Evolutionary conservation across 1,284 basidiomycete species (phyloP), one percentile per base, ranked within the genome.

Genomic region (Sporisorium reilianum): DNA sequence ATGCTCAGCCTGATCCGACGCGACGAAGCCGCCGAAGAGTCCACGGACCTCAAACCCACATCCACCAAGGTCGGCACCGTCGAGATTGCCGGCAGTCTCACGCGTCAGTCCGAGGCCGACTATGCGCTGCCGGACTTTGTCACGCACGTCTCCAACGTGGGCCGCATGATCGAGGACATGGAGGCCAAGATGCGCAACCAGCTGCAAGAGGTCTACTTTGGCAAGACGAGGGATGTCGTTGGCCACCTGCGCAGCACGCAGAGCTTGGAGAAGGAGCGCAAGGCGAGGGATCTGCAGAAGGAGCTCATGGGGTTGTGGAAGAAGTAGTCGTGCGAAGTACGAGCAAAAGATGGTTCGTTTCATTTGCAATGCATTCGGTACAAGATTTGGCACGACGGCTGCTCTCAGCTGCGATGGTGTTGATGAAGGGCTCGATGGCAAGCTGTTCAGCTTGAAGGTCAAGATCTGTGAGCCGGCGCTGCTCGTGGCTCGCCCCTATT

Each of bases 161-260:
- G 97, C 5, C 90, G 89, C 75, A 92, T 98, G 90, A 91, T 99
- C 76, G 97, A 99, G 86, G 96, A 98, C 76, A 95, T 96, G 92
- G 97, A 99, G 87, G 93, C 94, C 84, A 97, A 97, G 87, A 95
- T 98, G 92, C 90, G 97, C 50, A 97, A 97, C 85, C 88, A 95
- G 64, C 88, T 99, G 20, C 75, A 78, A 48, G 75, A 75, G 87
- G 96, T 99, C 18, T 98, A 98, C 87, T 98, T 98, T 87, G 95
- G 94, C 61, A 99, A 99, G 87, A 98, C 95, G 46, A 91, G 93
- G 75, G 96, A 99, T 84, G 91, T 99, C 45, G 91, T 97, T 14
- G 92, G 92, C 79, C 93, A 96, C 80, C 87, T 99, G 55, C 89
- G 97, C 49, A 94, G 92, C 73, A 87, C 92, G 25, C 92, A 93